Conservation (phyloP, 2,329 filamentous ascomycete species). For the Cladosporium sp. region DNA sequence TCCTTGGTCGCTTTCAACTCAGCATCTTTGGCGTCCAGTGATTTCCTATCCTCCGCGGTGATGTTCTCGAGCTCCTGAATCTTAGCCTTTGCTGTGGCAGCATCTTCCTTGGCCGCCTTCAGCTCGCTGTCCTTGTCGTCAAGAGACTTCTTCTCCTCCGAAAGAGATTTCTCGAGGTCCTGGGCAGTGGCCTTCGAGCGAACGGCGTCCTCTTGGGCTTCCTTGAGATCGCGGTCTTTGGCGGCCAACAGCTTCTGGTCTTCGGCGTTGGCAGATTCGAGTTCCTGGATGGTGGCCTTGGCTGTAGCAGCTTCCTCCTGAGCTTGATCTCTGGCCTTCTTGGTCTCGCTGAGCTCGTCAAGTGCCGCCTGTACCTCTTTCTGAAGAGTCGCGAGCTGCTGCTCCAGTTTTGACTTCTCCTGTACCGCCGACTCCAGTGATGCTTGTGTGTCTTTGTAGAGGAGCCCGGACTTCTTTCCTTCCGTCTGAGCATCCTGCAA, state of each 20-base stretch:
- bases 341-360: slow-evolving; percentile 20
- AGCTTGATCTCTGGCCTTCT: slow-evolving; percentile 14
- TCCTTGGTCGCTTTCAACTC: not conserved
- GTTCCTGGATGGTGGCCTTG: slow-evolving; percentile 11
- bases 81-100: not conserved
- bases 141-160: not conserved
- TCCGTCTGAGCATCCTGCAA: slow-evolving; percentile 21
- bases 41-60: slow-evolving; percentile 12
- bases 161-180: not conserved
- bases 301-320: slow-evolving; percentile 7
- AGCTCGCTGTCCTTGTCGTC: slow-evolving; percentile 2
- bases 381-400: slow-evolving; percentile 4
- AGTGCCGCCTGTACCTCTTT: slow-evolving; percentile 22
- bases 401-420: slow-evolving; percentile 18
- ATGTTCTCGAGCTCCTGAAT: slow-evolving; percentile 19
- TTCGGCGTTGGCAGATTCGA: slow-evolving; percentile 11
- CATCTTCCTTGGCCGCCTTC: slow-evolving; percentile 15
- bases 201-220: not conserved
- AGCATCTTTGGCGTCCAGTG: not conserved
- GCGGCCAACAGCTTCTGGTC: slow-evolving; percentile 14
- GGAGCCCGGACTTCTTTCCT: slow-evolving; percentile 18
- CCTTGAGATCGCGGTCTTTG: not conserved
- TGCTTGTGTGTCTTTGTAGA: not conserved
- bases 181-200: not conserved
- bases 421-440: not conserved